Base-by-base conservation (phyloP, 139 green algal genomes). In the Auxenochlorella pyrenoidosa region DNA sequence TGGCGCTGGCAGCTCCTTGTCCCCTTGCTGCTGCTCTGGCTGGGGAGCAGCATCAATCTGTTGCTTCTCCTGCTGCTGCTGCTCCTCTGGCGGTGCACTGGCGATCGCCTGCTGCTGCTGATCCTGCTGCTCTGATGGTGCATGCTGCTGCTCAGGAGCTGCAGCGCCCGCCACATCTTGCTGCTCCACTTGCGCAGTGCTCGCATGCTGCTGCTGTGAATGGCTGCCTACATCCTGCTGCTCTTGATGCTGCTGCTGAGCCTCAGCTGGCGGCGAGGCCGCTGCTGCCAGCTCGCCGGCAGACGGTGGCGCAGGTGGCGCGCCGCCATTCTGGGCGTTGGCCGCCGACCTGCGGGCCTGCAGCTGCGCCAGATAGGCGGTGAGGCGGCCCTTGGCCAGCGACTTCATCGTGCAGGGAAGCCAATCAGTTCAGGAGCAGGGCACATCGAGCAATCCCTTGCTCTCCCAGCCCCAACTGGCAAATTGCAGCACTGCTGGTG, bases 321-420 rank as follows among this genome's bases (percentile, higher is more conserved):
- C 36, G 1, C 58, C 68, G 60, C 59, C 75, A 16, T 75, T 26
- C 28, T 77, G 80, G 40, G 28, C 30, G 30, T 26, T 30, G 24
- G 13, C 59, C 32, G 78, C 78, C 38, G 63, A 40, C 24, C 80
- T n/a, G 30, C 59, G 80, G 63, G 80, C 80, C 30, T 75, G 63
- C 40, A 85, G 63, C 41, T 59, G 34, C 34, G 80, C 63, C 34
- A 85, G 16, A 30, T 77, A 85, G 40, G 40, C 34, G 18, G 16
- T 34, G 3, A 85, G 41, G 24, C 68, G 38, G 5, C 41, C 34
- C 58, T 73, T 75, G 16, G 80, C 40, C 80, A 72, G 44, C 70
- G n/a, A n/a, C 70, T 76, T 81, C 75, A 81, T 81, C 30, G 75
- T 44, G 68, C 34, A 75, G 34, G 34, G 18, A 8, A 28, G 34